Conservation (phyloP, 106 monocot species). For the Vanilla planifolia region DNA sequence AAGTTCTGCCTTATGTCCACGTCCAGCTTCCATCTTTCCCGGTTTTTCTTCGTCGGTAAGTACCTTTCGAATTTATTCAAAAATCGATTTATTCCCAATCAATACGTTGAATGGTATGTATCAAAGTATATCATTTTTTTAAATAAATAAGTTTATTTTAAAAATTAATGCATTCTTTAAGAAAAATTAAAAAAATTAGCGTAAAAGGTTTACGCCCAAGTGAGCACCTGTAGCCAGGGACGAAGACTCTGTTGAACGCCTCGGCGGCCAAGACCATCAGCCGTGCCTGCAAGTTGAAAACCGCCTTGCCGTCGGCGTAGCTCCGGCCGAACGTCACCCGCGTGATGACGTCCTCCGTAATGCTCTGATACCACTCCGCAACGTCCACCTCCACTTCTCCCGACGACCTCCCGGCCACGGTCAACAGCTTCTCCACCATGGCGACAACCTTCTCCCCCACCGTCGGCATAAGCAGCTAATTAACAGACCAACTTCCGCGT, state of each 20-base stretch:
- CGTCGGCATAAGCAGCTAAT: conserved; percentile 51
- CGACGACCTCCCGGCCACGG: conserved; percentile 9
- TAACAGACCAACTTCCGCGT: too few relatives aligned
- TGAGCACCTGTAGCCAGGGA: conserved; percentile 23
- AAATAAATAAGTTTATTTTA: too few relatives aligned
- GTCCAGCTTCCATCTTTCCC: conserved; percentile 51
- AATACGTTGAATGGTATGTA: too few relatives aligned
- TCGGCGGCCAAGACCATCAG: conserved; percentile 77
- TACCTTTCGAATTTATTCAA: too few relatives aligned
- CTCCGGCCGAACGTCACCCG: conserved; percentile 36
- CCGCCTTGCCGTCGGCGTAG: conserved; percentile 48
- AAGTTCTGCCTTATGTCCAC: conserved; percentile 48
- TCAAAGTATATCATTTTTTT: too few relatives aligned
- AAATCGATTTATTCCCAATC: too few relatives aligned
- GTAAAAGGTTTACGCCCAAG: neutral
- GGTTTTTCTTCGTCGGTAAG: conserved; percentile 27
- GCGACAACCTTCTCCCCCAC: conserved; percentile 36
- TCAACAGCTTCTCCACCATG: conserved; percentile 35
- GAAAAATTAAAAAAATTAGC: too few relatives aligned
- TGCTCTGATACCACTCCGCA: conserved; percentile 34
- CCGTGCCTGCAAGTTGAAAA: conserved; percentile 57
- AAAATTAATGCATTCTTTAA: too few relatives aligned
- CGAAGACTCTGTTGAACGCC: conserved; percentile 57
- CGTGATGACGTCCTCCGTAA: conserved; percentile 45
- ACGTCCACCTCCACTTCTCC: conserved; percentile 66